Conservation (phyloP, 345 rosid species). For the Acer saccharum region DNA sequence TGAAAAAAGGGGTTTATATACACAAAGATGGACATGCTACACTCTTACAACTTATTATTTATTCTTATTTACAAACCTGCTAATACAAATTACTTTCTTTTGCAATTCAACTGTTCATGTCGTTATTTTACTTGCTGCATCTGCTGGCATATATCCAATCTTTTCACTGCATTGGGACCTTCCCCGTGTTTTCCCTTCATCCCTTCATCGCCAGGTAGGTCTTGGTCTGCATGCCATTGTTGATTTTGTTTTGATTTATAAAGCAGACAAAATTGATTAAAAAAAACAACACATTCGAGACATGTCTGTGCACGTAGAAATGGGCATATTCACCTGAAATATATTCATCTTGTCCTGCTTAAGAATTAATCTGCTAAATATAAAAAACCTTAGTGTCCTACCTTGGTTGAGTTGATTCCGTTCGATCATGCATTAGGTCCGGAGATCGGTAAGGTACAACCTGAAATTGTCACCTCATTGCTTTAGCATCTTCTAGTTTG, state of each 20-base stretch:
- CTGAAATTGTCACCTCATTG: constrained; percentile 5
- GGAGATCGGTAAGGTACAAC: not conserved
- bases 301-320: not conserved
- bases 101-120: not conserved
- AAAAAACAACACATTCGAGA: not conserved
- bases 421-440: not conserved
- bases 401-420: not conserved
- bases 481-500: not conserved
- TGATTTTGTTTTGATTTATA: constrained; percentile 2
- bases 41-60: not conserved
- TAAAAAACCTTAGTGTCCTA: not conserved
- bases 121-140: not conserved
- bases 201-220: not conserved
- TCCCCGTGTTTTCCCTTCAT: not conserved
- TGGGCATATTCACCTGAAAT: not conserved
- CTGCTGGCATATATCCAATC: not conserved
- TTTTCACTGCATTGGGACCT: not conserved
- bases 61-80: constrained; percentile 1
- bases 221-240: not conserved
- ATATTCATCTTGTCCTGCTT: not conserved
- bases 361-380: not conserved
- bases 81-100: not conserved
- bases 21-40: not conserved
- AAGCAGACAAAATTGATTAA: not conserved
- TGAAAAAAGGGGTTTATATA: not conserved